phyloP scores from a whole-genome alignment of 805 yeast species.

The Nakazawaea populi region DNA sequence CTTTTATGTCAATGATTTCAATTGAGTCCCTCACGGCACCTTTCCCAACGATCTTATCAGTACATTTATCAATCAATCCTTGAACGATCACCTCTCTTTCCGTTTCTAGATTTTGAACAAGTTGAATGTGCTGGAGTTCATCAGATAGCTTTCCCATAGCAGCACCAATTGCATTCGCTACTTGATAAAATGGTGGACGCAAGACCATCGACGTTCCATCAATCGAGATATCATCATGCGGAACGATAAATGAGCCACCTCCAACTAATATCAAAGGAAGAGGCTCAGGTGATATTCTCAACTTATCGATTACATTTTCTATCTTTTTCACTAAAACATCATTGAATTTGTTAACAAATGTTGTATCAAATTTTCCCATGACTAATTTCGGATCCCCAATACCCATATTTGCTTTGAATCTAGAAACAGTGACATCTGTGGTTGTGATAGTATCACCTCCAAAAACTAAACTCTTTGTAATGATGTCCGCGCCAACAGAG shows the following conservation, averaged over 20 bases:
- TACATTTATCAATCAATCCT: slow-evolving; percentile 15
- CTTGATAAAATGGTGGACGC: slow-evolving; percentile 34
- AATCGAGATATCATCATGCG: slow-evolving; percentile 17
- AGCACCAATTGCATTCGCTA: slow-evolving; percentile 48
- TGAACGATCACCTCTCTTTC: slow-evolving; percentile 17
- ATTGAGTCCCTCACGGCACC: slow-evolving; percentile 23
- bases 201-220: slow-evolving; percentile 37
- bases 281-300: slow-evolving; percentile 39
- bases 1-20: slow-evolving; percentile 19
- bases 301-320: slow-evolving; percentile 35
- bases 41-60: slow-evolving; percentile 16
- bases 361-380: slow-evolving; percentile 13
- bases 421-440: slow-evolving; percentile 29
- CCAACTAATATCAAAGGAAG: slow-evolving; percentile 41
- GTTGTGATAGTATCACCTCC: slow-evolving; percentile 37
- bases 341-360: slow-evolving; percentile 12
- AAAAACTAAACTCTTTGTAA: slow-evolving; percentile 30
- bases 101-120: slow-evolving; percentile 6
- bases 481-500: slow-evolving; percentile 39
- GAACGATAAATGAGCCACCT: slow-evolving; percentile 43
- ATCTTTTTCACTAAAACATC: slow-evolving; percentile 23
- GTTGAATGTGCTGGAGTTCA: slow-evolving; percentile 14
- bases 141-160: slow-evolving; percentile 40
- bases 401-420: slow-evolving; percentile 8
- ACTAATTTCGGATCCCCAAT: slow-evolving; percentile 25